These are phyloP conservation scores for Mucor velutinosus DNA, from an alignment of 371 early-diverging fungal species.

Conservation along the genomic window DNA sequence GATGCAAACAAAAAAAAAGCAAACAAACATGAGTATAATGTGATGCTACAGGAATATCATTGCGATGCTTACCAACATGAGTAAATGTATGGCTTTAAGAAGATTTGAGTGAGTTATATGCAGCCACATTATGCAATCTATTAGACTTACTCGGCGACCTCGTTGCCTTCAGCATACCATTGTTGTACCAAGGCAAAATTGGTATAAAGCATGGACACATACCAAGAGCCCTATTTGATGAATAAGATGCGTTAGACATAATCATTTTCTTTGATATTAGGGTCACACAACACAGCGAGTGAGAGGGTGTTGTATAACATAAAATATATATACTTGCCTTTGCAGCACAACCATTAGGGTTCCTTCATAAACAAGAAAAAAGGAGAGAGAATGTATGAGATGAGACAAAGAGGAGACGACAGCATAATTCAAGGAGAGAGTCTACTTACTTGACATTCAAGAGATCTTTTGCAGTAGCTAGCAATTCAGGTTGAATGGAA, in stretches of 20 bases:
- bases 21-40: conserved; percentile 4
- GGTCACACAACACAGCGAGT: not conserved
- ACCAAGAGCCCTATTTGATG: conserved; percentile 59
- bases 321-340: conserved; percentile 35
- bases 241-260: not conserved
- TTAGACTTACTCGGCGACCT: conserved; percentile 62
- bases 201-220: conserved; percentile 66
- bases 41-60: not conserved
- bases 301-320: not conserved
- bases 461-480: conserved; percentile 41
- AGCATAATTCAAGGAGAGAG: conserved; percentile 1
- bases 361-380: conserved; percentile 26
- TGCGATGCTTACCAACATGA: conserved; percentile 50
- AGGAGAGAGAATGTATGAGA: conserved; percentile 5
- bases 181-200: conserved; percentile 69
- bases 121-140: not conserved
- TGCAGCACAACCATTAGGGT: conserved; percentile 63
- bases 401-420: conserved; percentile 20
- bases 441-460: conserved; percentile 48
- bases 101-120: conserved; percentile 1
- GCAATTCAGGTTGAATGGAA: conserved; percentile 57
- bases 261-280: not conserved
- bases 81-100: conserved; percentile 62
- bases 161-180: conserved; percentile 76
- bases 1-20: conserved; percentile 1